A percentile compares a stretch with the other conserved stretches of the same genome.
phyloP scores from a whole-genome alignment of 1,284 basidiomycete species.

The Dichomitus squalens region DNA sequence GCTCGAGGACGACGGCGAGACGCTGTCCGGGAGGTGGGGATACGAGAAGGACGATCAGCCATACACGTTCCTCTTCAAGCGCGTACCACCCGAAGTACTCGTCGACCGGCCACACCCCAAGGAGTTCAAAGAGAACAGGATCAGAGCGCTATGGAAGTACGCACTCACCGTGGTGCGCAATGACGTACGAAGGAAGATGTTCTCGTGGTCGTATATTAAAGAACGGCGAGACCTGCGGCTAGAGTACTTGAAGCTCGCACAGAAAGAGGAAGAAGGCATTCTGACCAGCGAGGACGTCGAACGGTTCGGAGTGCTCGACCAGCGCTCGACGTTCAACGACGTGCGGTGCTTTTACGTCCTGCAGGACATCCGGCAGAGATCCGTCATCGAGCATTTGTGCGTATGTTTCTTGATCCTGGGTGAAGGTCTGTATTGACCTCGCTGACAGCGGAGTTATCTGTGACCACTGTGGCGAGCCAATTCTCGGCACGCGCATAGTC shows the following conservation, averaged over 20 bases:
- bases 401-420: not conserved
- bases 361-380: slow-evolving; percentile 1
- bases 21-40: slow-evolving; percentile 17
- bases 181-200: slow-evolving; percentile 10
- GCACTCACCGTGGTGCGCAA: slow-evolving; percentile 4
- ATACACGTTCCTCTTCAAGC: slow-evolving; percentile 13
- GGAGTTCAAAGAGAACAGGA: not conserved
- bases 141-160: slow-evolving; percentile 14
- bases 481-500: slow-evolving; percentile 27
- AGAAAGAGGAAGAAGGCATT: slow-evolving; percentile 2
- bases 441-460: slow-evolving; percentile 14
- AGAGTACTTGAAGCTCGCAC: slow-evolving; percentile 11
- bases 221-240: slow-evolving; percentile 9
- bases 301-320: slow-evolving; percentile 5
- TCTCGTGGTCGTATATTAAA: slow-evolving; percentile 16
- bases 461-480: slow-evolving; percentile 21
- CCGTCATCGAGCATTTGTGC: not conserved
- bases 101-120: slow-evolving; percentile 5
- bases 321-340: slow-evolving; percentile 5
- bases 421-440: no score
- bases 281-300: slow-evolving; percentile 6
- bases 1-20: slow-evolving; percentile 10
- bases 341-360: slow-evolving; percentile 4
- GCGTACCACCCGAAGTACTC: slow-evolving; percentile 8
- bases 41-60: slow-evolving; percentile 2